Conservation (phyloP, 305 asterid species). For the Striga hermonthica region DNA sequence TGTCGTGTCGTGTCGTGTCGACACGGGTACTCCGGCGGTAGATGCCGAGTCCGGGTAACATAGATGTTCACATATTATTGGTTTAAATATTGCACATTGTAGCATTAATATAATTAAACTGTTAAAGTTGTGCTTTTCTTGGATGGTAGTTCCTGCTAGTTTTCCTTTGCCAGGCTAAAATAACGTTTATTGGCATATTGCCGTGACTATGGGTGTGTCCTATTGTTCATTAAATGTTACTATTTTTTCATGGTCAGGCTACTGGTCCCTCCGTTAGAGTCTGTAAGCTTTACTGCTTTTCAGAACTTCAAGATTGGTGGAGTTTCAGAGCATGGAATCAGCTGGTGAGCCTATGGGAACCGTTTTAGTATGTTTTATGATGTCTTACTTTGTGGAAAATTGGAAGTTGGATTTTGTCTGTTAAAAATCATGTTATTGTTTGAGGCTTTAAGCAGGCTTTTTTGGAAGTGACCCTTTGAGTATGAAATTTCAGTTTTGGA, state of each 20-base stretch:
- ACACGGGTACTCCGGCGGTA: no score
- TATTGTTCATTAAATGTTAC: slow-evolving; percentile 19
- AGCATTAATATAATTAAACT: neutral
- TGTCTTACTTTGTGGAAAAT: slow-evolving; percentile 4
- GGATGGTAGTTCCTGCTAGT: neutral
- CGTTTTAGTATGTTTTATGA: slow-evolving; percentile 23
- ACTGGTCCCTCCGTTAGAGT: slow-evolving; percentile 28
- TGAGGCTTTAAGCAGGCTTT: slow-evolving; percentile 7
- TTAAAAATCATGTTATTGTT: slow-evolving; percentile 14
- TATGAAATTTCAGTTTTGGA: slow-evolving; percentile 16
- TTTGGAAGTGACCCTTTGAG: slow-evolving; percentile 9
- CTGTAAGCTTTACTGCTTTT: slow-evolving; percentile 16
- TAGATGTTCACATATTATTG: slow-evolving; percentile 9
- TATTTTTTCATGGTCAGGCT: slow-evolving; percentile 17
- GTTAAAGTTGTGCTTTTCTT: slow-evolving; percentile 3
- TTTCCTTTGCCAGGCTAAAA: slow-evolving; percentile 18
- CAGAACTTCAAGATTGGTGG: slow-evolving; percentile 31
- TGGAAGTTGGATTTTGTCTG: slow-evolving; percentile 18
- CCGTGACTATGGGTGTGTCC: slow-evolving; percentile 15
- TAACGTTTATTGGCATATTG: slow-evolving; percentile 16
- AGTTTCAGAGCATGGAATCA: slow-evolving; percentile 53
- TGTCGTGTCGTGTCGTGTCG: no score
- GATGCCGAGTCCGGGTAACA: no score
- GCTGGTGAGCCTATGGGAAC: slow-evolving; percentile 48
- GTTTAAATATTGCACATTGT: neutral